Evolutionary conservation across 108 stramenopile species (phyloP).

Genomic region (Nitzschia palea): DNA sequence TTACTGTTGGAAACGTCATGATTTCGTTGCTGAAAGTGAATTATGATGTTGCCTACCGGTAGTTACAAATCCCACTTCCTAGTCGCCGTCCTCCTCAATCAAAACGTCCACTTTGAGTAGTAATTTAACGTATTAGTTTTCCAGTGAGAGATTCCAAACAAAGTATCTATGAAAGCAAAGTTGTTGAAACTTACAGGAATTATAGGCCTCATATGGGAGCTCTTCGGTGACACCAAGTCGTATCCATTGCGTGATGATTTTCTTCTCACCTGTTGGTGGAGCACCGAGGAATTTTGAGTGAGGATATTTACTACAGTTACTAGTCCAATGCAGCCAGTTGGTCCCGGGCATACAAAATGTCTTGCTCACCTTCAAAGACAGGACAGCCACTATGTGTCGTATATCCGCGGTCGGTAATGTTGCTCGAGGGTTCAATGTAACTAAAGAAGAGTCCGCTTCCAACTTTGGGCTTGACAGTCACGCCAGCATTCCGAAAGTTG

Average conservation of each 20-base stretch:
- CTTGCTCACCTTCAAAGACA: constrained; percentile 82
- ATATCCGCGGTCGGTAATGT: constrained; percentile 55
- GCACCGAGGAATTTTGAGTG: no score
- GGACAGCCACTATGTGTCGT: constrained; percentile 88
- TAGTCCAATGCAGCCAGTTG: no score
- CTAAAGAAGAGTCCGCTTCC: constrained; percentile 86
- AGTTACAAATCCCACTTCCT: neutral
- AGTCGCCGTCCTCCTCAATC: neutral
- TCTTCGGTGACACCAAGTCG: constrained; percentile 71
- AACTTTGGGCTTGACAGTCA: constrained; percentile 73
- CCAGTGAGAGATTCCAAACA: neutral
- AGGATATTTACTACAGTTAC: no score
- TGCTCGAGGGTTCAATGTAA: constrained; percentile 65
- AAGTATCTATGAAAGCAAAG: neutral
- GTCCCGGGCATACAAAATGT: no score
- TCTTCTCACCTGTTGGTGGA: constrained; percentile 69
- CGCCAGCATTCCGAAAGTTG: constrained; percentile 82
- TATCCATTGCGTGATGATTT: constrained; percentile 92
- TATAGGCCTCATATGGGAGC: constrained; percentile 66
- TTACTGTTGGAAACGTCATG: no score
- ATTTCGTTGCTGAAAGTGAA: no score
- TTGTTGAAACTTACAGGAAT: constrained; percentile 34
- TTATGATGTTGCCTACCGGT: no score
- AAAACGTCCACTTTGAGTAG: constrained; percentile 1
- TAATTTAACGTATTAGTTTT: no score